phyloP scores from a whole-genome alignment of 2,329 filamentous ascomycete species.

The Clonostachys chloroleuca region DNA sequence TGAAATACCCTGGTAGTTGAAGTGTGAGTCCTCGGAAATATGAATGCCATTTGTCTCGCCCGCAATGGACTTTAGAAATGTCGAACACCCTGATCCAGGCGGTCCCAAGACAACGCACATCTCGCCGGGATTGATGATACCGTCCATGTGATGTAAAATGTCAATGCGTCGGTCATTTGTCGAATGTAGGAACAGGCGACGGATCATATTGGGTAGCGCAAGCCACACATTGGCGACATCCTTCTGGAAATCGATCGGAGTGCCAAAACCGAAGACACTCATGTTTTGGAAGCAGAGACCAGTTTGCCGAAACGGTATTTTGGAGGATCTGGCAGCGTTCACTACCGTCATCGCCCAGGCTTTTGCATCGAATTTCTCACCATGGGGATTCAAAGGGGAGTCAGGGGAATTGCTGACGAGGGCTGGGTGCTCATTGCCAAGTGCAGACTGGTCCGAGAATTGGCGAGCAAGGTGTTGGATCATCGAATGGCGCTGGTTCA shows the following conservation, averaged over 20 bases:
- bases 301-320: conserved; percentile 10
- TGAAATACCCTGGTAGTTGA: conserved; percentile 61
- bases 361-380: conserved; percentile 43
- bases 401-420: neutral
- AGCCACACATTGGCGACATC: conserved; percentile 22
- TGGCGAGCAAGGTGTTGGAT: conserved; percentile 47
- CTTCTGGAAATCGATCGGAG: conserved; percentile 39
- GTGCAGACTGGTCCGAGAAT: conserved; percentile 40
- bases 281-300: conserved; percentile 34
- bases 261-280: conserved; percentile 39
- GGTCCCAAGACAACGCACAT: conserved; percentile 54
- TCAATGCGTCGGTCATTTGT: conserved; percentile 15
- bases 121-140: conserved; percentile 48
- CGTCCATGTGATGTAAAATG: conserved; percentile 45
- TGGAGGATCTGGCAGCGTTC: conserved; percentile 10
- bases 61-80: conserved; percentile 51
- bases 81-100: conserved; percentile 57
- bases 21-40: conserved; percentile 49
- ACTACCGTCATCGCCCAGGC: conserved; percentile 24
- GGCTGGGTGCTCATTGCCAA: conserved; percentile 22
- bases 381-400: conserved; percentile 43
- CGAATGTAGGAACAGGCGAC: neutral
- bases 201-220: conserved; percentile 10
- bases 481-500: conserved; percentile 36
- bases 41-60: conserved; percentile 64